Base-by-base conservation (phyloP, 1,284 basidiomycete genomes). In the Papiliotrema laurentii region DNA sequence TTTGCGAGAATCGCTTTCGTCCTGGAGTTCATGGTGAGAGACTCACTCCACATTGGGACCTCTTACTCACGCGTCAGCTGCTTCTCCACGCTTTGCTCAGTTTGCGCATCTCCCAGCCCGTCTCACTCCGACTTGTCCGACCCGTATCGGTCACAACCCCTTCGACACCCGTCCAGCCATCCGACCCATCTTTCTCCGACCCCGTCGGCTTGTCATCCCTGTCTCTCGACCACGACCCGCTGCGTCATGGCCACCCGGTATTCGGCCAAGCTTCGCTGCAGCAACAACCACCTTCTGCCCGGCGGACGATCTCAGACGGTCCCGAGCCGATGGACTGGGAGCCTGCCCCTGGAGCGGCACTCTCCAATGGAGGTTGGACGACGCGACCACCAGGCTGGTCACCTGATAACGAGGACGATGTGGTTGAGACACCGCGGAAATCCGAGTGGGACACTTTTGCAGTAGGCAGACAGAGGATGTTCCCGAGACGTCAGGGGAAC, bases 281-380 rank as follows among this genome's bases (percentile, higher is more conserved):
- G 18, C 16, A n/a, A n/a, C n/a, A n/a, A n/a, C n/a, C n/a, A n/a
- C 36, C 16, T 39, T 2, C 40, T 11, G 43, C 45, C 18, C 44
- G 45, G 39, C 45, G 27, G 18, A 50, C 13, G 25, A 19, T 27
- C 39, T 42, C 9, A 16, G 5, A 9, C 34, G 27, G 43, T n/a
- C 36, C 42, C 14, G 62, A 65, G 19, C 47, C 58, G 5, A 72
- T 72, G 69, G 69, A 72, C 35, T 72, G 69, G 69, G 69, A 72
- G 48, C 65, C 68, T 6, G 22, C 53, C 2, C 46, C 42, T 10
- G 24, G 50, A 16, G 39, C 44, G 34, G 54, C 49, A 24, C 46
- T 50, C n/a, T n/a, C n/a, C n/a, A n/a, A n/a, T n/a, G n/a, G n/a
- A 13, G 49, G 50, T 2, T 47, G 38, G 11, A 51, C 53, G n/a